Evolutionary conservation across 106 monocot species (phyloP).

Genomic region (Acorus gramineus): DNA sequence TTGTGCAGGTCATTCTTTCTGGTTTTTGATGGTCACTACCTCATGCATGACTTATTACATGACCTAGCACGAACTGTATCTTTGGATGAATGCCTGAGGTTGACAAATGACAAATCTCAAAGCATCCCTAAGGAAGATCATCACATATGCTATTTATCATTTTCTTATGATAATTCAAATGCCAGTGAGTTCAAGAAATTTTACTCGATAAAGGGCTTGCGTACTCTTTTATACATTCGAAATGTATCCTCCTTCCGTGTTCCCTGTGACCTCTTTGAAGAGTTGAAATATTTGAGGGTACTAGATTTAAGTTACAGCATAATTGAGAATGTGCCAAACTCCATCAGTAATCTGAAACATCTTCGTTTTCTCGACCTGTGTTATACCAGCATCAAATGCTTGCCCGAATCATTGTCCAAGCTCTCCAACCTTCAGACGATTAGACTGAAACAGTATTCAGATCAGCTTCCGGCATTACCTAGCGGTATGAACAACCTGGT

Average conservation of each 20-base stretch:
- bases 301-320: background rate
- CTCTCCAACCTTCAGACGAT: slow-evolving; percentile 7
- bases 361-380: slow-evolving; percentile 11
- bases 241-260: no score
- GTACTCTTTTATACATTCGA: no score
- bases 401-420: slow-evolving; percentile 4
- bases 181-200: no score
- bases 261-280: background rate
- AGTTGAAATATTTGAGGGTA: slow-evolving; percentile 3
- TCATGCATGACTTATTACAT: slow-evolving; percentile 27
- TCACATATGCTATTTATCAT: no score
- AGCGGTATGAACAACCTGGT: no score
- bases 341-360: slow-evolving; percentile 7
- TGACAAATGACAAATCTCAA: slow-evolving; percentile 8
- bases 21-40: background rate
- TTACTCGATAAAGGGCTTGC: no score
- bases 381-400: background rate
- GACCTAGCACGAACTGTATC: slow-evolving; percentile 17
- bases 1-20: slow-evolving; percentile 6
- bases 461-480: no score
- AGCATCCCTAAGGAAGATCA: background rate
- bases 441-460: no score
- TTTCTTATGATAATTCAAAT: no score
- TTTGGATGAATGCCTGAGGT: no score
- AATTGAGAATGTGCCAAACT: background rate